A percentile compares a stretch with the other conserved stretches of the same genome.
Conservation (phyloP, 164 flowering plant species). For the Amborella trichopoda region DNA sequence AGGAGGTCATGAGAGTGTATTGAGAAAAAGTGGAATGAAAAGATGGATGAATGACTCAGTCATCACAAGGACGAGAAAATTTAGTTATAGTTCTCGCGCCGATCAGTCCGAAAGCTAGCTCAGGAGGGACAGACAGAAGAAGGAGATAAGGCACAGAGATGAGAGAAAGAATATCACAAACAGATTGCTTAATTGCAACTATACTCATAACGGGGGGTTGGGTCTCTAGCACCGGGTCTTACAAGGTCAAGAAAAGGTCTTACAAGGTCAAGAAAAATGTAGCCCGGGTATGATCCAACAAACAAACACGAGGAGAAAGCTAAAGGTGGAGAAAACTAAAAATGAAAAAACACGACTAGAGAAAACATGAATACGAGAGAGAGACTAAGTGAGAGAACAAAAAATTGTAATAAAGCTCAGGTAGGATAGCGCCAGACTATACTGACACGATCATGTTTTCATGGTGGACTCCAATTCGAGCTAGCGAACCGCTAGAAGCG, state of each 20-base stretch:
- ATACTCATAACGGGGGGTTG: not conserved
- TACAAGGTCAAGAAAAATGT: conserved; percentile 80
- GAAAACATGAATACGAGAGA: not conserved
- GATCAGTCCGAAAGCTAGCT: conserved; percentile 58
- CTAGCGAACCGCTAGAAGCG: too few relatives aligned
- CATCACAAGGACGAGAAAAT: too few relatives aligned
- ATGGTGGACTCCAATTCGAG: too few relatives aligned
- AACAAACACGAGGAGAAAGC: not conserved
- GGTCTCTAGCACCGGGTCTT: conserved; percentile 34
- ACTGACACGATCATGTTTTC: too few relatives aligned
- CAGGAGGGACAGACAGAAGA: conserved; percentile 87
- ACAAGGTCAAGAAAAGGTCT: conserved; percentile 97
- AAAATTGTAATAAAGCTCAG: conserved; percentile 67
- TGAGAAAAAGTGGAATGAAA: not conserved
- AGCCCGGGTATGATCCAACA: not conserved
- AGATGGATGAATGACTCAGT: not conserved
- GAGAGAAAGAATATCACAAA: conserved; percentile 7
- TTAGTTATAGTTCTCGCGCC: too few relatives aligned
- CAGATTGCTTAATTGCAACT: conserved; percentile 2
- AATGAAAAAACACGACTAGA: not conserved
- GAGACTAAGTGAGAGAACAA: not conserved
- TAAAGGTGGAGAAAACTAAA: not conserved
- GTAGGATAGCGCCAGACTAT: conserved; percentile 62
- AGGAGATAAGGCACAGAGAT: conserved; percentile 38
- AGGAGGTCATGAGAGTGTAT: not conserved